phyloP scores from a whole-genome alignment of 768 basidiomycete genomes.

The Lactarius indigo region DNA sequence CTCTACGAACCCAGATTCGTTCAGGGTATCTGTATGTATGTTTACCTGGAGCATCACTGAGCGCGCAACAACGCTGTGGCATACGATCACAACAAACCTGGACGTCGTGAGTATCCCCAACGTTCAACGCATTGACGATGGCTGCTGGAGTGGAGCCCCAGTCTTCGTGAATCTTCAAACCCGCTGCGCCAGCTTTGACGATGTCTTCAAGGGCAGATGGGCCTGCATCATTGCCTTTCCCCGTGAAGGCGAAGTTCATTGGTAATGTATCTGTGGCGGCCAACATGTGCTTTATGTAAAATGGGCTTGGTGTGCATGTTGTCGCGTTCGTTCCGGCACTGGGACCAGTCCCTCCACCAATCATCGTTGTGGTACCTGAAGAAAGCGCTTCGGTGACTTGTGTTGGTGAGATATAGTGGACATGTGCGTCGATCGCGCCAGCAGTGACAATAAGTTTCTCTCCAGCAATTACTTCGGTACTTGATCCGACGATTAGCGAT shows the following conservation, averaged over 20 bases:
- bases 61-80: not conserved
- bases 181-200: constrained; percentile 77
- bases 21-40: constrained; percentile 96
- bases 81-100: constrained; percentile 52
- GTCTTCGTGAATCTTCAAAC: constrained; percentile 95
- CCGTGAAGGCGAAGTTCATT: constrained; percentile 93
- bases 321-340: constrained; percentile 88
- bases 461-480: constrained; percentile 94
- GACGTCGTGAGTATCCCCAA: constrained; percentile 90
- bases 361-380: constrained; percentile 85
- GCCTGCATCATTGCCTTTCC: constrained; percentile 93
- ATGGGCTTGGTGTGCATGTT: constrained; percentile 88
- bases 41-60: constrained; percentile 54
- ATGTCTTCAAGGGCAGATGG: constrained; percentile 72
- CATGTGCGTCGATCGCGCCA: constrained; percentile 87
- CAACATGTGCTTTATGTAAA: constrained; percentile 89
- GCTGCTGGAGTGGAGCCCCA: constrained; percentile 90
- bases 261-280: constrained; percentile 85
- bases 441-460: constrained; percentile 94
- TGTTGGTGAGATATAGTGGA: constrained; percentile 95
- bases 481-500: constrained; percentile 77
- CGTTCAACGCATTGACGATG: constrained; percentile 71
- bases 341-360: constrained; percentile 96
- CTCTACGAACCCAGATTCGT: constrained; percentile 97
- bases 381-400: constrained; percentile 84